phyloP scores from a whole-genome alignment of 805 yeast species.

The Metschnikowia sp. region DNA sequence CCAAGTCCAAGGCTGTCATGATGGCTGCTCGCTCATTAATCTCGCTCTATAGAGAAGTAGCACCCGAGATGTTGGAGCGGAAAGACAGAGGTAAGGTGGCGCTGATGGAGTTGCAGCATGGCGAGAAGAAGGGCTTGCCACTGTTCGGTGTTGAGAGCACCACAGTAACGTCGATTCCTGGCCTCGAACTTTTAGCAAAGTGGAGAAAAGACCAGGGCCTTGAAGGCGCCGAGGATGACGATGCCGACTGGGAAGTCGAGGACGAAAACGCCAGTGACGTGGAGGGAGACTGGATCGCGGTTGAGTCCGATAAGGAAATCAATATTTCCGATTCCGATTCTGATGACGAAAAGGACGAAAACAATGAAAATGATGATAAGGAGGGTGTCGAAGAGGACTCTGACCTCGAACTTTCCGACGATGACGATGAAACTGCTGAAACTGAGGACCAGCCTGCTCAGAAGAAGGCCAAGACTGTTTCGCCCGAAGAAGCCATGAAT shows the following conservation, averaged over 20 bases:
- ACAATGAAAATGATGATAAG: constrained; percentile 20
- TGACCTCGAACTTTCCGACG: constrained; percentile 26
- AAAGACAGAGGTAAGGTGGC: constrained; percentile 95
- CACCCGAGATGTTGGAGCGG: constrained; percentile 88
- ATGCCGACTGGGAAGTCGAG: constrained; percentile 59
- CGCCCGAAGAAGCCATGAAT: constrained; percentile 35
- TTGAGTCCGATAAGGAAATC: constrained; percentile 78
- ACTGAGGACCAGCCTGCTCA: constrained; percentile 33
- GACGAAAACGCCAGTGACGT: constrained; percentile 49
- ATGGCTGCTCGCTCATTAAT: constrained; percentile 91
- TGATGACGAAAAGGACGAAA: constrained; percentile 34
- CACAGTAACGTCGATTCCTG: constrained; percentile 74
- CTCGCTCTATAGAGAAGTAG: constrained; percentile 85
- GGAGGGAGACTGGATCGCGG: constrained; percentile 91
- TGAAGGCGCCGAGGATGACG: constrained; percentile 46
- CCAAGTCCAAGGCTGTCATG: constrained; percentile 89
- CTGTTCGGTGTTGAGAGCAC: constrained; percentile 73
- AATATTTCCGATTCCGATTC: constrained; percentile 46
- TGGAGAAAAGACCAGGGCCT: constrained; percentile 71
- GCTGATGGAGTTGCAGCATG: constrained; percentile 67
- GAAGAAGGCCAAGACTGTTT: constrained; percentile 26
- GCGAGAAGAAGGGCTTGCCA: constrained; percentile 48
- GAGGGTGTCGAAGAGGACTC: constrained; percentile 43
- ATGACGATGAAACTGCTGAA: constrained; percentile 24
- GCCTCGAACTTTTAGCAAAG: constrained; percentile 82